Conservation (phyloP, 805 yeast species). For the Yarrowia sp. region DNA sequence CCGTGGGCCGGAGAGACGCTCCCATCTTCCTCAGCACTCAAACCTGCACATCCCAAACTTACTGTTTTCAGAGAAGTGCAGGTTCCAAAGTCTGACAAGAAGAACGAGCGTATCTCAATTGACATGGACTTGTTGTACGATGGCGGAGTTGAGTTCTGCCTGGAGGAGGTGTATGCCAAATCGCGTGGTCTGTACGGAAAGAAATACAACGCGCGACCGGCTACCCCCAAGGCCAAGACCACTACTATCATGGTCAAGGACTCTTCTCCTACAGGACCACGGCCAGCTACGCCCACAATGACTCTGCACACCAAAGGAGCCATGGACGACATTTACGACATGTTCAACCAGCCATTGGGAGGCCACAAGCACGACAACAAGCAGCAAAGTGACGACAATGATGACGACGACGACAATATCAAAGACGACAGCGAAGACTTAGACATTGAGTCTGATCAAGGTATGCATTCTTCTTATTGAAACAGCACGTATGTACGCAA, state of each 20-base stretch:
- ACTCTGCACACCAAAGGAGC: conserved; percentile 80
- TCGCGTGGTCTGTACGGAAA: conserved; percentile 51
- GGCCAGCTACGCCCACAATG: conserved; percentile 68
- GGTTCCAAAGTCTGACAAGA: conserved; percentile 40
- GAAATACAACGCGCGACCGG: conserved; percentile 33
- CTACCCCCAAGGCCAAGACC: conserved; percentile 22
- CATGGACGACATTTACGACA: conserved; percentile 70
- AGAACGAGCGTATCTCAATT: conserved; percentile 42
- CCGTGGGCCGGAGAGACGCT: conserved; percentile 69
- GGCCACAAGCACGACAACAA: conserved; percentile 40
- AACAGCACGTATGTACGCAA: conserved; percentile 38
- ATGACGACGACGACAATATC: conserved; percentile 44
- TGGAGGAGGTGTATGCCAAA: conserved; percentile 69
- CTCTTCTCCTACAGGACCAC: not conserved
- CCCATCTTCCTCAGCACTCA: conserved; percentile 34
- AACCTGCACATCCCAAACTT: conserved; percentile 21
- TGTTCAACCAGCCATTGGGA: conserved; percentile 61
- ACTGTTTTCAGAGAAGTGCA: conserved; percentile 37
- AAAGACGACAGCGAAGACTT: conserved; percentile 34
- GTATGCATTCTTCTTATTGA: conserved; percentile 38
- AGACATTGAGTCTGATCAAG: conserved; percentile 20
- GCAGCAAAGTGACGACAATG: conserved; percentile 44
- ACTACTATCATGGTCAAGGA: conserved; percentile 32
- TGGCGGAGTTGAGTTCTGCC: conserved; percentile 60
- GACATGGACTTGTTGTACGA: conserved; percentile 43